Conservation (phyloP, 768 basidiomycete species). For the Dioszegia hungarica region DNA sequence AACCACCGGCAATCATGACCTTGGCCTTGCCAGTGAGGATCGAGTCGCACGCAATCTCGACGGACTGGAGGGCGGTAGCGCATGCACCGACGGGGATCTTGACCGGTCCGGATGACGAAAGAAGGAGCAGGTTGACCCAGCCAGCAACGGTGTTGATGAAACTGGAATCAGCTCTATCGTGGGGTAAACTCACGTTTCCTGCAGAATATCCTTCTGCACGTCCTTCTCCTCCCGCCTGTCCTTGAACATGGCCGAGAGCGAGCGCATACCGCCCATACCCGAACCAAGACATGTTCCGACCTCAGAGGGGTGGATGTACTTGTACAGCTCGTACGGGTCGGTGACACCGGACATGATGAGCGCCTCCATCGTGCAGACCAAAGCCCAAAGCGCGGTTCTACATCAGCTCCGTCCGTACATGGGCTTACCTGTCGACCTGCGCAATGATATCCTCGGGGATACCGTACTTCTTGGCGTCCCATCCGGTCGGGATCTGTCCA, state of each 20-base stretch:
- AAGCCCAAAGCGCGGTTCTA: constrained; percentile 78
- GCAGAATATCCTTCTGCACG: constrained; percentile 95
- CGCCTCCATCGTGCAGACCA: constrained; percentile 90
- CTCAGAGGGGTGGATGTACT: constrained; percentile 93
- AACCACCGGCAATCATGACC: constrained; percentile 98
- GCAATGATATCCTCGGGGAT: constrained; percentile 94
- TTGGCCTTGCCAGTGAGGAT: constrained; percentile 94
- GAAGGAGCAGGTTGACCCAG: constrained; percentile 89
- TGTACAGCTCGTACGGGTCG: constrained; percentile 96
- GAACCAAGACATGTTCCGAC: constrained; percentile 90
- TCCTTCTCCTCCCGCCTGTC: constrained; percentile 97
- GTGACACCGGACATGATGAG: constrained; percentile 95
- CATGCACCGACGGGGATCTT: constrained; percentile 99
- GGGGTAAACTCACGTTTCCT: constrained; percentile 76
- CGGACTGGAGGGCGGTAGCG: constrained; percentile 93
- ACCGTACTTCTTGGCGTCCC: constrained; percentile 93
- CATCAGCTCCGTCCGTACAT: neutral
- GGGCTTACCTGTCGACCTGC: constrained; percentile 70
- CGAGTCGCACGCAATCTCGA: constrained; percentile 96
- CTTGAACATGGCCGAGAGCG: constrained; percentile 95
- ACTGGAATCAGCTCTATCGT: constrained; percentile 50
- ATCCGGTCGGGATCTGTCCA: constrained; percentile 94
- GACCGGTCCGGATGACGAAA: constrained; percentile 95
- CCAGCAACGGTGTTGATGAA: constrained; percentile 99
- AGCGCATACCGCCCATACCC: constrained; percentile 94